phyloP scores from a whole-genome alignment of 2,329 filamentous ascomycete genomes.

The Cordyceps militaris region DNA sequence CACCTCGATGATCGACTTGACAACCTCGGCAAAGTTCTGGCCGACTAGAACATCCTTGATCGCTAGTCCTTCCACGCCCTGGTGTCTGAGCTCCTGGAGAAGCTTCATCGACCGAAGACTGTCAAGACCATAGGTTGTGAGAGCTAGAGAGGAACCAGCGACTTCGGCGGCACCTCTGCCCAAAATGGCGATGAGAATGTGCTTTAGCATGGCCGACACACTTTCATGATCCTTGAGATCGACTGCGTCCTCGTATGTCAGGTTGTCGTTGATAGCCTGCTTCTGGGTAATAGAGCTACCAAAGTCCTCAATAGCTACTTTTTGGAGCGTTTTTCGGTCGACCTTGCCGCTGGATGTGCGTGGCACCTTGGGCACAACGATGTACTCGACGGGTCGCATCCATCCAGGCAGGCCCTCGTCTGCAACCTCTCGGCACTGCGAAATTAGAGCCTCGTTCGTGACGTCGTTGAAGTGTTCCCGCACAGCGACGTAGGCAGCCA shows the following conservation, averaged over 20 bases:
- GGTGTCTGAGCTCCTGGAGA: slow-evolving; percentile 9
- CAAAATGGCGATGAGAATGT: slow-evolving; percentile 5
- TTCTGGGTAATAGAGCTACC: slow-evolving; percentile 10
- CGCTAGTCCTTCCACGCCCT: slow-evolving; percentile 5
- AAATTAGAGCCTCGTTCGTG: background rate
- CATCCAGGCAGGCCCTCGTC: slow-evolving; percentile 8
- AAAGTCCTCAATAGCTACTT: slow-evolving; percentile 6
- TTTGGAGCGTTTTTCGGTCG: slow-evolving; percentile 8
- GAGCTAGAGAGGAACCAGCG: background rate
- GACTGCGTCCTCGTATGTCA: background rate
- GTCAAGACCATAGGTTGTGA: slow-evolving; percentile 10
- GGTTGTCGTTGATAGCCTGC: background rate
- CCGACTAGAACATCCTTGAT: slow-evolving; percentile 10
- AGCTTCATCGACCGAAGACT: slow-evolving; percentile 11
- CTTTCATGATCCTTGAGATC: slow-evolving; percentile 2
- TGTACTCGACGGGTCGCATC: slow-evolving; percentile 12
- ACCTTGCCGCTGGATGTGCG: slow-evolving; percentile 12
- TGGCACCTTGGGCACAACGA: slow-evolving; percentile 7
- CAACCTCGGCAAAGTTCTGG: slow-evolving; percentile 4
- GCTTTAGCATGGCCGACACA: slow-evolving; percentile 2
- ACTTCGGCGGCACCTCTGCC: background rate
- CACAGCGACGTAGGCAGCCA: slow-evolving; percentile 11
- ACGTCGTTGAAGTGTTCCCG: background rate
- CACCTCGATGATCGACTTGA: background rate
- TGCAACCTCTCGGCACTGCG: slow-evolving; percentile 6